Base-by-base conservation (phyloP, 139 green algal genomes). In the Coelastrella sp. region DNA sequence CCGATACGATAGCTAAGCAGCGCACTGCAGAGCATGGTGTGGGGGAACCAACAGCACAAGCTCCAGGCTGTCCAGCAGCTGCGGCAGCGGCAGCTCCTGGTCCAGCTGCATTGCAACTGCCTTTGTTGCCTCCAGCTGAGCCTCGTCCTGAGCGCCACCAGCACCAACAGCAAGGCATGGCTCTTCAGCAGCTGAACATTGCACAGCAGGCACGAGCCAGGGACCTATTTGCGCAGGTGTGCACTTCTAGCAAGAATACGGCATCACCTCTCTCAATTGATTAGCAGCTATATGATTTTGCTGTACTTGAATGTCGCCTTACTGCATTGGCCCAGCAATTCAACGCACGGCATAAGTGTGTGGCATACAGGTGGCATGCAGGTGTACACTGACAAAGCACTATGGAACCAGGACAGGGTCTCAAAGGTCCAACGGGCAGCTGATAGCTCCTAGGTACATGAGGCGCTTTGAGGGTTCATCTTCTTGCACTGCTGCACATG, bases 101-200 rank as follows among this genome's bases (percentile, higher is more conserved):
- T 14, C n/a, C 60, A 75, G 81, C n/a, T 66, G 81, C 49, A 11
- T 6, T 35, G 9, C 17, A 14, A 11, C 84, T 49, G 35, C 35
- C 35, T 49, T 49, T 49, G 35, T 49, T 3, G 3, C 35, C 35
- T 49, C 35, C 3, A 88, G 8, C 25, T 22, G 17, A 58, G 49
- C 49, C n/a, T 20, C 1, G 74, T 8, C 78, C 24, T 61, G 82
- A 85, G 65, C 65, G 63, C 63, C 82, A 87, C 63, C 82, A 87
- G 65, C 49, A 57, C 6, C 27, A 35, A 22, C n/a, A 87, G 27
- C 65, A 49, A 57, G 24, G 35, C 27, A 7, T 65, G 65, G 12
- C 63, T 10, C 4, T 60, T 7, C 63, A 87, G 27, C 84, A 81
- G 49, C 8, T 80, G 4, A 88, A 80, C 49, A 35, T 14, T 81